Evolutionary conservation across 805 yeast species (phyloP), one percentile per base, ranked within the genome.

Genomic region (Starmerella vaccinii): DNA sequence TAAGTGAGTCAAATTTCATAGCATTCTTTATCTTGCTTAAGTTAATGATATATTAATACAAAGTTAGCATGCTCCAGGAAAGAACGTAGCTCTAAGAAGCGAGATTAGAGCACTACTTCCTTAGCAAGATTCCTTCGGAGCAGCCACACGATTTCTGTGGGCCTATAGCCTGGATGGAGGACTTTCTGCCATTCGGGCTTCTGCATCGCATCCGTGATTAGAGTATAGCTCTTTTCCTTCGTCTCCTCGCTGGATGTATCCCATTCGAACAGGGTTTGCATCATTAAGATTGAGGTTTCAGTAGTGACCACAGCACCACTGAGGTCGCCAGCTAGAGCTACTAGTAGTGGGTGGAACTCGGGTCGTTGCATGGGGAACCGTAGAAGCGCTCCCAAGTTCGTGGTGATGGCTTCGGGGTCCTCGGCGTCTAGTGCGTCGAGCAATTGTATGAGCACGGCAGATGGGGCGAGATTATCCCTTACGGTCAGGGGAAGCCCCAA

Each of bases 311-410:
- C 35, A 15, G 38, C 42, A 13, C 48, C 52, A 19, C 38, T n/a
- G 6, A 40, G 41, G 6, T 67, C 56, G 4, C 51, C 24, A 12
- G 54, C 52, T 26, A 53, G 44, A 12, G 57, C 58, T 1, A 57
- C 56, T 0, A 59, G 46, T 40, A 59, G 49, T 22, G 62, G 61
- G 33, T 47, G 49, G 54, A 49, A 54, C 47, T 53, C 51, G 12
- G 48, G 10, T 1, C 51, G 52, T 1, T 48, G 52, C 16, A 23
- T 40, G 3, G 59, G 57, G 37, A 52, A 43, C n/a, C 19, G 21
- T 15, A 56, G 44, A 12, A 56, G 48, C 3, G 47, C 49, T 4
- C 34, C 35, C 15, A 52, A 33, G 35, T 37, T 43, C 4, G 3
- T 29, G 5, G 52, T 34, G 23, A 43, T 32, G 4, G 34, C 49